Conservation (phyloP, 2,329 filamentous ascomycete species). For the Neopestalotiopsis sp. region DNA sequence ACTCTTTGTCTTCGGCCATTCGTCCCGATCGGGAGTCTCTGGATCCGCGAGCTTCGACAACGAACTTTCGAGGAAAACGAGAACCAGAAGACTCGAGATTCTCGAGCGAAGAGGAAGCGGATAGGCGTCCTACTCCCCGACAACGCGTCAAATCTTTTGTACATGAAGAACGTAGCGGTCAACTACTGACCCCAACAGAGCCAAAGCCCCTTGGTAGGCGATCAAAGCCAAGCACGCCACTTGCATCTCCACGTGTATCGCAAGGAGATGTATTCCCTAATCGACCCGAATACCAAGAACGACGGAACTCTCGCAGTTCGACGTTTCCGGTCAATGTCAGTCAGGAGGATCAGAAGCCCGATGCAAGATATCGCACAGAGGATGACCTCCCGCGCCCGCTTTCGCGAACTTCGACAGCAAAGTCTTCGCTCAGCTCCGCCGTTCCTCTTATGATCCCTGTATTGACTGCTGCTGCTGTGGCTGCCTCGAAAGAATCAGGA, state of each 20-base stretch:
- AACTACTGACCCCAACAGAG: constrained; percentile 28
- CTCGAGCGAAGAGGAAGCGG: constrained; percentile 38
- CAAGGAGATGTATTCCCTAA: constrained; percentile 27
- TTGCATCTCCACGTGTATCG: constrained; percentile 31
- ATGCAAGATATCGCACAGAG: constrained; percentile 20
- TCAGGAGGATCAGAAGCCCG: constrained; percentile 26
- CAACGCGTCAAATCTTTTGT: constrained; percentile 30
- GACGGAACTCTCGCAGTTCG: constrained; percentile 33
- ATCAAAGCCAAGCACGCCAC: constrained; percentile 32
- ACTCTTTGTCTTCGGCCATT: constrained; percentile 23
- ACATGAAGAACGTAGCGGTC: constrained; percentile 27
- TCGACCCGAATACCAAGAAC: constrained; percentile 25
- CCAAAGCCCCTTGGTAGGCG: constrained; percentile 27
- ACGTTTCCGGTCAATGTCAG: constrained; percentile 31
- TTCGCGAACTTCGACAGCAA: constrained; percentile 33
- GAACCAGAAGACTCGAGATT: constrained; percentile 31
- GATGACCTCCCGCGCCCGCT: constrained; percentile 29
- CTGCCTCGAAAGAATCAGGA: constrained; percentile 18
- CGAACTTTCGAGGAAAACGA: constrained; percentile 26
- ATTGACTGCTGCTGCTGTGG: constrained; percentile 21
- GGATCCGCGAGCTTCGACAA: constrained; percentile 27
- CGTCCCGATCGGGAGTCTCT: constrained; percentile 31
- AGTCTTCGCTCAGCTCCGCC: constrained; percentile 24
- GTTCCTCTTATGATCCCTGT: constrained; percentile 27
- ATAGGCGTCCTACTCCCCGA: constrained; percentile 24